Conservation (phyloP, 805 yeast species). For the Suhomyces faveliae region DNA sequence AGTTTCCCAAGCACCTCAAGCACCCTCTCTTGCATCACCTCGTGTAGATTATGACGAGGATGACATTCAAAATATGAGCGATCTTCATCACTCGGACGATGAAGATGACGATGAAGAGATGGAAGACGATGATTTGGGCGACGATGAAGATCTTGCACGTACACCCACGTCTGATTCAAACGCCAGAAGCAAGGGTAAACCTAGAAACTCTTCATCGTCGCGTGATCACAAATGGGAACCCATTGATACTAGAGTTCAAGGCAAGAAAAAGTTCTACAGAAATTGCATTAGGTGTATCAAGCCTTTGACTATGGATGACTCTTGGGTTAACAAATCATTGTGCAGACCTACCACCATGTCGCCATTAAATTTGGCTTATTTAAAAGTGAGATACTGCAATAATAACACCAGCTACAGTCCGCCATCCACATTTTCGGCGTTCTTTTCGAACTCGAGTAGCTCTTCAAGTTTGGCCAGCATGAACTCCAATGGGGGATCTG, state of each 20-base stretch:
- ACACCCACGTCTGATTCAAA: no score
- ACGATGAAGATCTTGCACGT: neutral
- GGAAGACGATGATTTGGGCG: conserved; percentile 8
- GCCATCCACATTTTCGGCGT: conserved; percentile 2
- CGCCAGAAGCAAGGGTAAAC: neutral
- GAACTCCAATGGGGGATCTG: conserved; percentile 7
- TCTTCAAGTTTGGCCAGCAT: conserved; percentile 18
- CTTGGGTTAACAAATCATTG: conserved; percentile 51
- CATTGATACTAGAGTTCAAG: conserved; percentile 26
- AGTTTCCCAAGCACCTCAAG: neutral
- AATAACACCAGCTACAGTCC: neutral
- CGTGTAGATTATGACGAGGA: conserved; percentile 13
- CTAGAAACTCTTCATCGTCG: neutral
- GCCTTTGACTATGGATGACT: conserved; percentile 50
- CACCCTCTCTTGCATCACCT: neutral
- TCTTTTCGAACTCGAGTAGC: conserved; percentile 14
- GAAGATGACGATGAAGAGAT: conserved; percentile 20
- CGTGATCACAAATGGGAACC: conserved; percentile 49
- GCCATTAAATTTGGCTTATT: conserved; percentile 21
- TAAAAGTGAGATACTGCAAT: conserved; percentile 15
- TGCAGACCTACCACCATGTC: conserved; percentile 35
- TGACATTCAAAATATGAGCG: conserved; percentile 27
- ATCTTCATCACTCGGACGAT: conserved; percentile 29
- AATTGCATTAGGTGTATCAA: conserved; percentile 58
- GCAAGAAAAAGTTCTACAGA: conserved; percentile 42